phyloP scores from a whole-genome alignment of 1,139 yeast species.

The Chernovozyma aurita region DNA sequence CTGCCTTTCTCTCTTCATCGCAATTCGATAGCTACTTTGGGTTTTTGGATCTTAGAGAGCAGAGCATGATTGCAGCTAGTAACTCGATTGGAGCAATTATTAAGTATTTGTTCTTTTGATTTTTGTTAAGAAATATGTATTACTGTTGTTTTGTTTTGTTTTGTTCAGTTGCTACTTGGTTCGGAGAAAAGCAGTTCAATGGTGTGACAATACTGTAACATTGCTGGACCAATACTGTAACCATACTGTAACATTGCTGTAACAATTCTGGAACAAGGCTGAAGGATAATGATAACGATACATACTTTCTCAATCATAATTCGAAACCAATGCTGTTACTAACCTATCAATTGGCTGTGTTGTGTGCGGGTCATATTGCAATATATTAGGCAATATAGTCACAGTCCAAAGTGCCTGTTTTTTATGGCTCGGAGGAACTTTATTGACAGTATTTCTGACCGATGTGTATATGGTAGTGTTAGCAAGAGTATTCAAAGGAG shows the following conservation, averaged over 20 bases:
- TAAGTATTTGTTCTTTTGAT: constrained; percentile 13
- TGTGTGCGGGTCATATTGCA: constrained; percentile 28
- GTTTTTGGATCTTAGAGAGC: constrained; percentile 19
- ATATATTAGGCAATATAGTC: constrained; percentile 23
- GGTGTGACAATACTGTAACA: too few species aligned
- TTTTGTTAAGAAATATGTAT: too few species aligned
- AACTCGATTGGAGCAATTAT: constrained; percentile 31
- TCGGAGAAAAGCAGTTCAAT: too few species aligned
- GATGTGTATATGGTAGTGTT: constrained; percentile 21
- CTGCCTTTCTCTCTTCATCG: constrained; percentile 19
- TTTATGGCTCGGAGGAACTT: constrained; percentile 27
- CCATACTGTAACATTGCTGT: too few species aligned
- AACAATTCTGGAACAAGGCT: too few species aligned
- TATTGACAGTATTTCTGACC: constrained; percentile 22
- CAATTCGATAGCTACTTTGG: constrained; percentile 23
- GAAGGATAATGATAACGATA: too few species aligned
- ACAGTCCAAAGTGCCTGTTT: constrained; percentile 22
- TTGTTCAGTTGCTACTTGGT: too few species aligned
- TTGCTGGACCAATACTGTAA: too few species aligned
- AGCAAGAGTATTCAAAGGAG: constrained; percentile 28
- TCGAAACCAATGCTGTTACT: constrained; percentile 2
- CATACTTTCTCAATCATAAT: too few species aligned
- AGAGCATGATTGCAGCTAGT: constrained; percentile 23
- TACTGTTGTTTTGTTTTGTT: too few species aligned
- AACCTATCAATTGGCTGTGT: constrained; percentile 29